Base-by-base conservation (phyloP, 2,329 filamentous ascomycete genomes). In the Chrysoporthe austroafricana region DNA sequence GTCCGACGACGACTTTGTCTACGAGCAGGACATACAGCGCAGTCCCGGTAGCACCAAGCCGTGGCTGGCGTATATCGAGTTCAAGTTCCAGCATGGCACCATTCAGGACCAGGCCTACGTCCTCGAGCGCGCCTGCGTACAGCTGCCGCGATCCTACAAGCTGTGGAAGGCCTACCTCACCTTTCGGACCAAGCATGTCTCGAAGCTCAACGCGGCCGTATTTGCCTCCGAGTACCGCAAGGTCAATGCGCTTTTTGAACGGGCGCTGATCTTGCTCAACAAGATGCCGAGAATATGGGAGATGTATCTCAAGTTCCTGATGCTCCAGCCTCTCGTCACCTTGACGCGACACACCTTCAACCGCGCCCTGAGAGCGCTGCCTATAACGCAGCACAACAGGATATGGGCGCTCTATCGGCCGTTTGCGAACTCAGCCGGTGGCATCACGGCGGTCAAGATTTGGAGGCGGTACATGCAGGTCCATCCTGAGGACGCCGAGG, bases 211-310 rank as follows among this genome's bases (percentile, higher is more conserved):
- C 77, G 89, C 95, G 14, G 91, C 92, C 66, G 86, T 90, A 67
- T 93, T 92, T 77, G 88, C 88, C 63, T 82, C 87, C 68, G 94
- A 99, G 76, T 98, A 91, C 80, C 87, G 90, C 76, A 99, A 98
- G 80, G 94, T 98, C 77, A 99, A 99, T 78, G 86, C 92, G 64
- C 88, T 98, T 52, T 99, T 97, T 77, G 96, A 99, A 81, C 88
- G 93, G 73, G 94, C 96, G 3, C 83, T 99, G 63, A 92, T 97
- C 68, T 85, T 99, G 52, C 86, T 99, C 70, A 97, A 99, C 82
- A 99, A 99, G 82, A 99, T 99, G 96, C 96, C 96, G 34, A 88
- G 89, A 72, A 96, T 99, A 76, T 99, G 96, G 96, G 94, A 97
- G 78, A 93, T 98, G 89, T 99, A 70, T 77, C 88, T 99, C 70